Evolutionary conservation across 805 yeast genomes (phyloP).

Genomic region (Wickerhamiella sergipiensis): DNA sequence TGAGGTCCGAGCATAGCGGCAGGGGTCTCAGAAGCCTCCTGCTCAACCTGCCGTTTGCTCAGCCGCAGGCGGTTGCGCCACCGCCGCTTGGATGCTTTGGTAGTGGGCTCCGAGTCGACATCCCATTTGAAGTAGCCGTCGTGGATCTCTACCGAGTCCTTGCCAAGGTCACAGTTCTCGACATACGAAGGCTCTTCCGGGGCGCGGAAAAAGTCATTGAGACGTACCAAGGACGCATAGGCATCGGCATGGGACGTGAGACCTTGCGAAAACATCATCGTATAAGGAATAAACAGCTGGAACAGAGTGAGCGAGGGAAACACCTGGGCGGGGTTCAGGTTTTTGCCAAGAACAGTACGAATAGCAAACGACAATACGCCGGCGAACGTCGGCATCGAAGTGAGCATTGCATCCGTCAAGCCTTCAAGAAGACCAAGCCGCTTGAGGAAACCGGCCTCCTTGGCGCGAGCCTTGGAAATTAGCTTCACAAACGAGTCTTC

Average conservation of each 20-base stretch:
- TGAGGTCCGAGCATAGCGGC: slow-evolving; percentile 3
- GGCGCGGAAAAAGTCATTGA: slow-evolving; percentile 20
- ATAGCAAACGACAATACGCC: slow-evolving; percentile 48
- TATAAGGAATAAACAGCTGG: slow-evolving; percentile 54
- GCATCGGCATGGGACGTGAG: slow-evolving; percentile 30
- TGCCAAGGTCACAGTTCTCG: slow-evolving; percentile 19
- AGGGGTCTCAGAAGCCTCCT: slow-evolving; percentile 3
- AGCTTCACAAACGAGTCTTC: slow-evolving; percentile 59
- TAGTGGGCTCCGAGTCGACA: slow-evolving; percentile 10
- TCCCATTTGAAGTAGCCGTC: slow-evolving; percentile 62
- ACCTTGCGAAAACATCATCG: slow-evolving; percentile 41
- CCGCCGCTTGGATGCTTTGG: slow-evolving; percentile 11
- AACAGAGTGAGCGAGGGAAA: slow-evolving; percentile 62
- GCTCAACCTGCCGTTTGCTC: slow-evolving; percentile 8
- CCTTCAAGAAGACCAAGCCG: slow-evolving; percentile 55
- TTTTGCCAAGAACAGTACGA: slow-evolving; percentile 31
- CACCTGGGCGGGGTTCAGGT: slow-evolving; percentile 42
- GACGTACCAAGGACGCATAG: slow-evolving; percentile 22
- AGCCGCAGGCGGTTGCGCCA: slow-evolving; percentile 2
- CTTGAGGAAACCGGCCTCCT: slow-evolving; percentile 50
- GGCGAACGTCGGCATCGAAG: slow-evolving; percentile 54
- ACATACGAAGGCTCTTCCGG: slow-evolving; percentile 28
- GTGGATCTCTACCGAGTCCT: slow-evolving; percentile 34
- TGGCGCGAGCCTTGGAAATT: slow-evolving; percentile 40
- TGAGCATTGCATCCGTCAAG: slow-evolving; percentile 47